Evolutionary conservation across 495 filamentous ascomycete species (phyloP), one percentile per base, ranked within the genome.

Genomic region (Staphylotrichum longicolle): DNA sequence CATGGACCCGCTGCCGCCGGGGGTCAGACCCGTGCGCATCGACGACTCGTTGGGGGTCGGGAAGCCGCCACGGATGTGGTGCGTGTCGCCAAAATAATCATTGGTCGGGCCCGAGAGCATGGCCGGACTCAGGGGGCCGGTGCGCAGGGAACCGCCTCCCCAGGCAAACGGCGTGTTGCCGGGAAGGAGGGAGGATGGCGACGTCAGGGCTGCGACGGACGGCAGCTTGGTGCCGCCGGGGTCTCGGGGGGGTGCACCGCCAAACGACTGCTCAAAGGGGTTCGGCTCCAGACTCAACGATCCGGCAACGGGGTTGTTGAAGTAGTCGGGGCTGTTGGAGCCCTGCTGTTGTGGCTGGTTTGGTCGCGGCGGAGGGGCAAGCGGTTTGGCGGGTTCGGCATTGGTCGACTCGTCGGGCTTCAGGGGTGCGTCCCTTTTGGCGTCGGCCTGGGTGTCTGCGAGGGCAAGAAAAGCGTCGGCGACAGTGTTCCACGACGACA

Each of bases 41-140:
- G 91, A 95, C 1, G 93, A 97, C 76, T 98, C 94, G 85, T 98
- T 97, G 4, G 94, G 95, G 3, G 94, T 98, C n/a, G 88, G 88
- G 71, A 98, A 95, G 39, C 88, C 83, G 54, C 89, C 86, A 63
- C 91, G 80, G 58, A 95, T 84, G 70, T 93, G 89, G 68, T 87
- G 86, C 7, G 90, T 91, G 71, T 96, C 91, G 67, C 80, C 85
- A 62, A 87, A 84, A 65, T 88, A 80, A 76, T 88, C 76, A 76
- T 80, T 81, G 50, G 88, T 83, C 20, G 90, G 94, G 40, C 92
- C 94, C 50, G 92, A 88, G 27, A 98, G 86, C 94, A 98, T 98
- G 58, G 94, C 94, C 76, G 94, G 94, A 73, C 94, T 98, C 68
- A 98, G 74, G 32, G 95, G 94, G 63, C 94, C 94, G 53, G 92